Evolutionary conservation across 2,329 filamentous ascomycete species (phyloP).

Genomic region (Drechslera avenae): DNA sequence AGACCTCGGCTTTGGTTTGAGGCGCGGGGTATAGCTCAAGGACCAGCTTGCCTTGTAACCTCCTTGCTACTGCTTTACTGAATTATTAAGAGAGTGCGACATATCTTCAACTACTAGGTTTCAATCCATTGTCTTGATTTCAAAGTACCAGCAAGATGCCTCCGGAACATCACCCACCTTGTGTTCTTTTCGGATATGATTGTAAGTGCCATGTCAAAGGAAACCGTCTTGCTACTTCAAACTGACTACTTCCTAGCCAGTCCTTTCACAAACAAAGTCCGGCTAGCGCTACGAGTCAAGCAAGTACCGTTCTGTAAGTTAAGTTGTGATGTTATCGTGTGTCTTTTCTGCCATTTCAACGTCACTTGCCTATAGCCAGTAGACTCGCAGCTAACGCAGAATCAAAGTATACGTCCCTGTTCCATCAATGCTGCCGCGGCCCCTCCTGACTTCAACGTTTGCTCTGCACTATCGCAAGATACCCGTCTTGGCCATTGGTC

Average conservation of each 20-base stretch:
- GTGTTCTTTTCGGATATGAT: constrained; percentile 36
- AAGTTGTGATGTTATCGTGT: background rate
- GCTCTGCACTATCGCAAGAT: constrained; percentile 49
- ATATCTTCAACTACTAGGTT: no score
- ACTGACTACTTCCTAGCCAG: constrained; percentile 24
- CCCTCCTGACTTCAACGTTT: constrained; percentile 44
- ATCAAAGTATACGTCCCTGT: constrained; percentile 44
- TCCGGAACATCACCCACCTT: constrained; percentile 10
- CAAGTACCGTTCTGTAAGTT: constrained; percentile 44
- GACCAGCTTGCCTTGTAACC: no score
- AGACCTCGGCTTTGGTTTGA: no score
- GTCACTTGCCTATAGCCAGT: background rate
- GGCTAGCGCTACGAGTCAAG: constrained; percentile 46
- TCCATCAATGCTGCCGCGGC: constrained; percentile 50
- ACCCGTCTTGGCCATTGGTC: constrained; percentile 40
- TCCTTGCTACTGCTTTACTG: no score
- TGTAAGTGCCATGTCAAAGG: constrained; percentile 15
- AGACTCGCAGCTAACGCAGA: no score
- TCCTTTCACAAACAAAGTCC: constrained; percentile 47
- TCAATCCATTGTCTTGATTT: no score
- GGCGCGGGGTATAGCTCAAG: no score
- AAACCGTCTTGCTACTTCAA: background rate
- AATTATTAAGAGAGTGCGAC: no score
- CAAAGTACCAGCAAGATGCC: no score
- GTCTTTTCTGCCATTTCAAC: background rate